These are phyloP conservation scores for Coemansia sp. DNA, from an alignment of 192 early-diverging fungal species.

Conservation along the genomic window DNA sequence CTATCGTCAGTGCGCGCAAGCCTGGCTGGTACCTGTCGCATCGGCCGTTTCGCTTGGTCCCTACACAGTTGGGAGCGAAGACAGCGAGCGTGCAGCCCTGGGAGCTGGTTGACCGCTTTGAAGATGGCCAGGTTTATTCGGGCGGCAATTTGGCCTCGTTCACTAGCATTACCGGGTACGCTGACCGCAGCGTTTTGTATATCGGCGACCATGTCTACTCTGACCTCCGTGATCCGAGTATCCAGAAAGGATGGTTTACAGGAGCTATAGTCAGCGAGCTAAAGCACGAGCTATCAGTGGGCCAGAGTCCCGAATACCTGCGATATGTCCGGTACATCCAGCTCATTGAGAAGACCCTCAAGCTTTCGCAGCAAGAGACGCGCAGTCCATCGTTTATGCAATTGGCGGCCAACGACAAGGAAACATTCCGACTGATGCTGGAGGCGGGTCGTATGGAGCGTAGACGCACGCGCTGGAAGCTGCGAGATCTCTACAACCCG, in stretches of 20 bases:
- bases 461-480: conserved; percentile 41
- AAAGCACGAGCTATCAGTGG: conserved; percentile 58
- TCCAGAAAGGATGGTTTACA: conserved; percentile 67
- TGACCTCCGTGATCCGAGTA: conserved; percentile 63
- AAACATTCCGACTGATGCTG: conserved; percentile 45
- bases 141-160: conserved; percentile 65
- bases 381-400: conserved; percentile 28
- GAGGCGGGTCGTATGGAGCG: conserved; percentile 59
- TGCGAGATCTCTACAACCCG: conserved; percentile 59
- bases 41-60: conserved; percentile 62
- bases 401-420: conserved; percentile 26
- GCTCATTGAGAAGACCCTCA: conserved; percentile 60
- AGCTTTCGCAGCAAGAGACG: conserved; percentile 59
- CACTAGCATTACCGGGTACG: conserved; percentile 60
- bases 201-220: conserved; percentile 70
- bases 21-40: conserved; percentile 63
- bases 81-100: conserved; percentile 48
- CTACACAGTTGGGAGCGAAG: conserved; percentile 16
- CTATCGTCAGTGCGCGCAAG: conserved; percentile 62
- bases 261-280: conserved; percentile 66
- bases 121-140: conserved; percentile 63
- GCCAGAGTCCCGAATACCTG: conserved; percentile 57
- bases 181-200: conserved; percentile 63
- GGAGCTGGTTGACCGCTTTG: conserved; percentile 58
- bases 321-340: conserved; percentile 59